Evolutionary conservation across 768 basidiomycete species (phyloP).

Genomic region (Hirschioporus abietinus): DNA sequence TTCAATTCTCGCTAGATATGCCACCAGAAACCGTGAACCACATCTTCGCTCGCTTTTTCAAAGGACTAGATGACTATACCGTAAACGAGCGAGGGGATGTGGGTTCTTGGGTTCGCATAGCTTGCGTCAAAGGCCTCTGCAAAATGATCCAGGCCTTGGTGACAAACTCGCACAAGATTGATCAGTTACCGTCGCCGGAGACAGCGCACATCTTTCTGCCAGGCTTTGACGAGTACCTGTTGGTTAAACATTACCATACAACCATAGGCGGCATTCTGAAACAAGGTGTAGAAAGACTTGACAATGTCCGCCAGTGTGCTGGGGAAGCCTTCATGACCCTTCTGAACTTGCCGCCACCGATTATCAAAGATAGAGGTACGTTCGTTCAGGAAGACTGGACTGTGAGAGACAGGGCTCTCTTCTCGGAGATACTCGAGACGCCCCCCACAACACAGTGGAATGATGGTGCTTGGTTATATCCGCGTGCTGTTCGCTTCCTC

Average conservation of each 20-base stretch:
- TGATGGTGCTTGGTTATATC: slow-evolving; percentile 71
- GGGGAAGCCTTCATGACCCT: slow-evolving; percentile 56
- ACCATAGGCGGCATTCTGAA: slow-evolving; percentile 70
- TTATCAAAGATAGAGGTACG: slow-evolving; percentile 14
- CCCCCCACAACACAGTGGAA: slow-evolving; percentile 48
- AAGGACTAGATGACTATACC: slow-evolving; percentile 86
- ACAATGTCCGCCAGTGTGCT: slow-evolving; percentile 82
- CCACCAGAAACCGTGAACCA: slow-evolving; percentile 37
- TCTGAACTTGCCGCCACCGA: slow-evolving; percentile 41
- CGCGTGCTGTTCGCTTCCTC: slow-evolving; percentile 62
- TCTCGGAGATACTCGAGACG: slow-evolving; percentile 50
- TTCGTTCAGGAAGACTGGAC: slow-evolving; percentile 42
- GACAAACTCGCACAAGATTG: slow-evolving; percentile 27
- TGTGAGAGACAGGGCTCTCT: slow-evolving; percentile 39
- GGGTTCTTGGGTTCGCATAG: slow-evolving; percentile 90
- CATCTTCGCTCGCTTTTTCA: slow-evolving; percentile 52
- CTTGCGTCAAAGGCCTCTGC: slow-evolving; percentile 64
- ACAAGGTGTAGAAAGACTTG: slow-evolving; percentile 86
- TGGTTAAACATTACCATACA: slow-evolving; percentile 48
- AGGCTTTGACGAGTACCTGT: slow-evolving; percentile 54
- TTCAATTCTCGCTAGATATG: slow-evolving; percentile 36
- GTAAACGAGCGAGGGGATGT: slow-evolving; percentile 95
- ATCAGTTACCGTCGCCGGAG: neutral
- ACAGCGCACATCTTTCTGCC: slow-evolving; percentile 19
- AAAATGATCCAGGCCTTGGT: slow-evolving; percentile 49